Percentiles rank a stretch among this genome's conserved stretches.
Evolutionary conservation across 495 filamentous ascomycete genomes (phyloP).

Genomic region (Mytilinidion resinicola): DNA sequence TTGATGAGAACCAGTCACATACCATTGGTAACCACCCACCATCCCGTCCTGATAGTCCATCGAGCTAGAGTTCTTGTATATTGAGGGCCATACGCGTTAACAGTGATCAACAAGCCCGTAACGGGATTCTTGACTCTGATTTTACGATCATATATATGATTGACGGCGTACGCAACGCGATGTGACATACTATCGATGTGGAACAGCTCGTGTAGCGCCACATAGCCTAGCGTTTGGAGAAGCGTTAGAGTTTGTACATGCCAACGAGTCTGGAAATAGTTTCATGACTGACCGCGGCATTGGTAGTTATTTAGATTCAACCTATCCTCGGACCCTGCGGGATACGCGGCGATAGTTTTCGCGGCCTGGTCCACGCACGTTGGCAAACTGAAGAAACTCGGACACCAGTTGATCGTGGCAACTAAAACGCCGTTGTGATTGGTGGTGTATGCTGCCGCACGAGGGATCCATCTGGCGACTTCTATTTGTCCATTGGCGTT

Average conservation of each 20-base stretch:
- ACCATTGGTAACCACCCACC: slow-evolving; percentile 9
- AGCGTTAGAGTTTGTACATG: too few relatives aligned
- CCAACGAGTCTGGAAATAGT: too few relatives aligned
- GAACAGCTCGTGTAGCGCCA: slow-evolving; percentile 5
- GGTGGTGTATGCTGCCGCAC: slow-evolving; percentile 11
- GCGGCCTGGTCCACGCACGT: not conserved
- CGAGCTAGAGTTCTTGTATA: slow-evolving; percentile 5
- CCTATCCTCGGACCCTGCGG: not conserved
- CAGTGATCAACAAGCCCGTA: not conserved
- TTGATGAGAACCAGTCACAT: not conserved
- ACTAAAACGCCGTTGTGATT: not conserved
- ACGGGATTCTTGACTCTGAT: not conserved
- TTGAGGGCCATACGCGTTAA: slow-evolving; percentile 4
- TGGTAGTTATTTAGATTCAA: slow-evolving; percentile 6
- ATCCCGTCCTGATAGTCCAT: not conserved
- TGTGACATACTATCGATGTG: slow-evolving; percentile 5
- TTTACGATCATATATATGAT: slow-evolving; percentile 2
- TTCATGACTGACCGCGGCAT: too few relatives aligned
- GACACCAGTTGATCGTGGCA: slow-evolving; percentile 9
- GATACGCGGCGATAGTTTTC: not conserved
- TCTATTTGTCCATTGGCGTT: not conserved
- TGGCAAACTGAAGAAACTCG: slow-evolving; percentile 1
- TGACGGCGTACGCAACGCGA: not conserved
- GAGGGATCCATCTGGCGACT: not conserved
- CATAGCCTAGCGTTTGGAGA: too few relatives aligned